These are phyloP conservation scores for Hyaloperonospora brassicae DNA, from an alignment of 352 stramenopile species.

Conservation along the genomic window DNA sequence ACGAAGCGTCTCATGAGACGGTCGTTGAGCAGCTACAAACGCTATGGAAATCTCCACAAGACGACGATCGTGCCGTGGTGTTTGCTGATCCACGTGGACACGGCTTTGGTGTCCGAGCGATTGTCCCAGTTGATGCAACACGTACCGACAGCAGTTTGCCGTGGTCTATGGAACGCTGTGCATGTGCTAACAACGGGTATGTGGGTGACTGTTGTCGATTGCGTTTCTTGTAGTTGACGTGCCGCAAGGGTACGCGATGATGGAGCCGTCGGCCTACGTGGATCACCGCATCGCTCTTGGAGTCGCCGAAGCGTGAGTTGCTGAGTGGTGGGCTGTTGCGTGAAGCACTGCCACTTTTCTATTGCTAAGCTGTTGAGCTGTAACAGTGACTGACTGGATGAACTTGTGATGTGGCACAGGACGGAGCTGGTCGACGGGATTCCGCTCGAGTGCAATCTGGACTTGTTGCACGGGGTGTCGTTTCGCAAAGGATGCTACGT, in stretches of 20 bases:
- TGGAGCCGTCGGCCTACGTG: conserved; percentile 40
- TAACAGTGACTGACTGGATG: conserved; percentile 5
- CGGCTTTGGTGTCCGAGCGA: conserved; percentile 54
- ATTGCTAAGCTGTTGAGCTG: neutral
- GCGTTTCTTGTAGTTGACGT: conserved; percentile 36
- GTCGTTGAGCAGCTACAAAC: conserved; percentile 3
- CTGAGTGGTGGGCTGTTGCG: neutral
- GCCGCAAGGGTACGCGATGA: conserved; percentile 33
- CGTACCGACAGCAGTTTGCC: conserved; percentile 18
- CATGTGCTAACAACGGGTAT: conserved; percentile 3
- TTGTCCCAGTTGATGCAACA: conserved; percentile 32
- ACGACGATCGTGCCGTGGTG: conserved; percentile 29
- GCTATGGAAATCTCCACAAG: conserved; percentile 31
- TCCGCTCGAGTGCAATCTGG: conserved; percentile 89
- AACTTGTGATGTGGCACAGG: conserved; percentile 18
- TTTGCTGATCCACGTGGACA: conserved; percentile 57
- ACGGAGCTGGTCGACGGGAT: conserved; percentile 78
- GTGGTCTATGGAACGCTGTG: neutral
- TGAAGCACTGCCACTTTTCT: neutral
- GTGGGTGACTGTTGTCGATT: too few species aligned
- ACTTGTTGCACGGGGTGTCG: conserved; percentile 84
- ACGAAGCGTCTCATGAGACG: too few species aligned
- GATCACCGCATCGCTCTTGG: conserved; percentile 65
- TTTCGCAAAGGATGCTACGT: conserved; percentile 95
- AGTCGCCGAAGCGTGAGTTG: conserved; percentile 58